Evolutionary conservation across 495 filamentous ascomycete species (phyloP).

Genomic region (Rhizodiscina lignyota): DNA sequence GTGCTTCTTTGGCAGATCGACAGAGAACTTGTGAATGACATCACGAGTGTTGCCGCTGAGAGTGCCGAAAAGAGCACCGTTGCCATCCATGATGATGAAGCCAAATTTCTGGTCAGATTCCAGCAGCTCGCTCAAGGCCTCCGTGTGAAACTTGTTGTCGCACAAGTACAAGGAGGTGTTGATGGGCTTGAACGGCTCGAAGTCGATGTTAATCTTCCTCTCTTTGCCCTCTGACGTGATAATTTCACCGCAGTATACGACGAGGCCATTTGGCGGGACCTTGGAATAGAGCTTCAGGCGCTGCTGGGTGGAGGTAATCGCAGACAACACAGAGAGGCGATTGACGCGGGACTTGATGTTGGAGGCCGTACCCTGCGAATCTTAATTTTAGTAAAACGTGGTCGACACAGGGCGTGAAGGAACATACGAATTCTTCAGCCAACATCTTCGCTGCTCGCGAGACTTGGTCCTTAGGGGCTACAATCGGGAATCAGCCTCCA

Average conservation of each 20-base stretch:
- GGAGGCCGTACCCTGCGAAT: constrained; percentile 60
- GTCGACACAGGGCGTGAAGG: not conserved
- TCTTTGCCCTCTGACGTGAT: constrained; percentile 97
- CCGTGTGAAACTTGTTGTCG: constrained; percentile 99
- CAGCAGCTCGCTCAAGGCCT: constrained; percentile 86
- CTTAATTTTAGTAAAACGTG: constrained; percentile 1
- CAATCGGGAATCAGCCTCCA: constrained; percentile 7
- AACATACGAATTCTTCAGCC: constrained; percentile 95
- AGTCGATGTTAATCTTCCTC: constrained; percentile 98
- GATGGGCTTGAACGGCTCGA: constrained; percentile 99
- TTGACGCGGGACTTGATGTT: constrained; percentile 99
- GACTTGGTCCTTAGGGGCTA: constrained; percentile 94
- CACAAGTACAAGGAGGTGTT: constrained; percentile 98
- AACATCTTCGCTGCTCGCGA: constrained; percentile 97
- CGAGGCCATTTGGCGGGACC: constrained; percentile 90
- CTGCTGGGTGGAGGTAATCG: constrained; percentile 98
- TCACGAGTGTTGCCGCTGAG: constrained; percentile 93
- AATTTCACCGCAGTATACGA: constrained; percentile 99
- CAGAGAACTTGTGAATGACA: constrained; percentile 90
- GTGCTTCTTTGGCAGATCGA: constrained; percentile 98
- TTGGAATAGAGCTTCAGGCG: constrained; percentile 97
- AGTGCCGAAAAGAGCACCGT: constrained; percentile 91
- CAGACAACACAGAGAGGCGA: constrained; percentile 87
- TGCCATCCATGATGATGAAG: constrained; percentile 99
- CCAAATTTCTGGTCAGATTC: constrained; percentile 98